These are phyloP conservation scores for Lathyrus tuberosus DNA, from an alignment of 306 rosid species.

Conservation along the genomic window DNA sequence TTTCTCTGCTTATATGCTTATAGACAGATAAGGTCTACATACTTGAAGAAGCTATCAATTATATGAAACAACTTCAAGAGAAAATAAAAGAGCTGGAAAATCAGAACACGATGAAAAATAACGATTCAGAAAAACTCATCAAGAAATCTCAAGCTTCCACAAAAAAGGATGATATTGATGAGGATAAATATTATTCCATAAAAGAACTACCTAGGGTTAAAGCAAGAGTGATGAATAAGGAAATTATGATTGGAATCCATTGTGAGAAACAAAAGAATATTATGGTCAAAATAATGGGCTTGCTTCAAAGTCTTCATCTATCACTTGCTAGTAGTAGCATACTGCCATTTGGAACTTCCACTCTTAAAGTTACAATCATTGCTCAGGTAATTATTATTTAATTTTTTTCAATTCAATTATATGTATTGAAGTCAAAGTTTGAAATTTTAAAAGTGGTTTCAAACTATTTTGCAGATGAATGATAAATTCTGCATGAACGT, in stretches of 20 bases:
- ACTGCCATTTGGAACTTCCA: slow-evolving; percentile 42
- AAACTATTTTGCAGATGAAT: slow-evolving; percentile 20
- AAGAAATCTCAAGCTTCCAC: slow-evolving; percentile 25
- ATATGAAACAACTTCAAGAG: slow-evolving; percentile 40
- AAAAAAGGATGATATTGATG: background rate
- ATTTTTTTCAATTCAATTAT: background rate
- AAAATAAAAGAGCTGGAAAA: slow-evolving; percentile 35
- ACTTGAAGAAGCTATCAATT: slow-evolving; percentile 32
- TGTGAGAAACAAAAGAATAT: slow-evolving; percentile 41
- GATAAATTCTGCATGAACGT: slow-evolving; percentile 24
- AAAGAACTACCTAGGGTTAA: slow-evolving; percentile 33
- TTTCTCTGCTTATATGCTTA: background rate
- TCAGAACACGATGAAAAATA: background rate
- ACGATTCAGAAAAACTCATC: slow-evolving; percentile 15
- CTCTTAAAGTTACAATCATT: slow-evolving; percentile 40
- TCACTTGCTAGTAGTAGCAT: slow-evolving; percentile 39
- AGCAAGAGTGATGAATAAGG: slow-evolving; percentile 33
- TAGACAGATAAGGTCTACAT: slow-evolving; percentile 38
- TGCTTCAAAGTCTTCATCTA: slow-evolving; percentile 40
- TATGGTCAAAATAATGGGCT: slow-evolving; percentile 33
- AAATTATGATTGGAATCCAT: slow-evolving; percentile 40
- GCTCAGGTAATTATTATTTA: slow-evolving; percentile 33
- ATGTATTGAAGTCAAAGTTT: background rate
- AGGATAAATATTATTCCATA: background rate
- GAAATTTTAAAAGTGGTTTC: background rate